phyloP scores from a whole-genome alignment of 106 monocot genomes.

The Phalaenopsis aphrodite region DNA sequence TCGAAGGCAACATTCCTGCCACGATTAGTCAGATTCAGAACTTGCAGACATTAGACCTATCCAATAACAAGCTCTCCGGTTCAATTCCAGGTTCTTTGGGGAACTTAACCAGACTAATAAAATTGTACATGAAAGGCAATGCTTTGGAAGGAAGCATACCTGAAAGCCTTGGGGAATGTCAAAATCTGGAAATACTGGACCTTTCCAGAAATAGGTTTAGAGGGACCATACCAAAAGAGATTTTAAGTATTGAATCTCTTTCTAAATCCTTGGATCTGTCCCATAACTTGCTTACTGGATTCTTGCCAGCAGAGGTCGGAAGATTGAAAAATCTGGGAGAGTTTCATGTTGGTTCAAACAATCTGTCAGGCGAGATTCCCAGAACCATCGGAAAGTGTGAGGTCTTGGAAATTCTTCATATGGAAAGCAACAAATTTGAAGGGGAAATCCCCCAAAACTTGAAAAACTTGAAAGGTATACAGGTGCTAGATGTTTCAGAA shows the following conservation, averaged over 20 bases:
- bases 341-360: not conserved
- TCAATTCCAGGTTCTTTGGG: not conserved
- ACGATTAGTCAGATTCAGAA: not conserved
- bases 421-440: constrained; percentile 13
- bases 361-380: constrained; percentile 14
- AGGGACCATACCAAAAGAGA: not conserved
- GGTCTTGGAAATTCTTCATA: constrained; percentile 6
- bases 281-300: constrained; percentile 8
- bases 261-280: constrained; percentile 5
- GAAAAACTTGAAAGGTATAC: not conserved
- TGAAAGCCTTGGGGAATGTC: not conserved
- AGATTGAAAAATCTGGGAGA: not conserved
- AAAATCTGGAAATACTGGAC: not conserved
- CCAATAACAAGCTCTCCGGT: not conserved
- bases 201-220: not conserved
- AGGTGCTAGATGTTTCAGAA: constrained; percentile 9
- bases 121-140: not conserved
- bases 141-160: not conserved
- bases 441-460: constrained; percentile 10
- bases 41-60: not conserved
- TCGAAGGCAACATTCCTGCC: not conserved
- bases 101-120: not conserved
- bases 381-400: not conserved
- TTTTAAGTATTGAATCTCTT: not conserved
- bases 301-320: constrained; percentile 10